phyloP scores from a whole-genome alignment of 495 filamentous ascomycete species.

The Penicillium egyptiacum region DNA sequence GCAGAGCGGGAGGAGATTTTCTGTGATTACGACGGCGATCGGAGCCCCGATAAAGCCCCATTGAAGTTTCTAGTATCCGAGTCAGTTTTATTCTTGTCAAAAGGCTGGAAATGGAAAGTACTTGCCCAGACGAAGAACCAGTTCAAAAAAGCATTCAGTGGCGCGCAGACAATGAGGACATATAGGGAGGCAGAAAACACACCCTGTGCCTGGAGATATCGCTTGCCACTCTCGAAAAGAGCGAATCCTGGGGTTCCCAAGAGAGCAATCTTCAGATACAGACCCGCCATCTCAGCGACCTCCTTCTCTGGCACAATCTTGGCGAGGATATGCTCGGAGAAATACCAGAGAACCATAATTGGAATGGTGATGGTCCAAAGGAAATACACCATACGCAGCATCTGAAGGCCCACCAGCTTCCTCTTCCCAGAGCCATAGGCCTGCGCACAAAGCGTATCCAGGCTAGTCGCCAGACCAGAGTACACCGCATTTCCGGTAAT shows the following conservation, averaged over 20 bases:
- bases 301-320: constrained; percentile 65
- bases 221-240: constrained; percentile 69
- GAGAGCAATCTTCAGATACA: constrained; percentile 65
- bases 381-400: constrained; percentile 68
- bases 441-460: constrained; percentile 76
- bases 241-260: constrained; percentile 70
- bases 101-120: constrained; percentile 4
- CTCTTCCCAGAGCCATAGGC: constrained; percentile 72
- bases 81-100: constrained; percentile 9
- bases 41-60: constrained; percentile 85
- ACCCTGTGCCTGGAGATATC: constrained; percentile 74
- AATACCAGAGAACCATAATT: constrained; percentile 64
- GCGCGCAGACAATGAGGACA: constrained; percentile 66
- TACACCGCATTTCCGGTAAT: constrained; percentile 74
- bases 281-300: constrained; percentile 62
- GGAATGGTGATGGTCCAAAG: constrained; percentile 64
- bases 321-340: constrained; percentile 57
- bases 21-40: constrained; percentile 76
- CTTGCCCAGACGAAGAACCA: constrained; percentile 73
- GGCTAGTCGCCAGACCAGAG: constrained; percentile 68
- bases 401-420: constrained; percentile 67
- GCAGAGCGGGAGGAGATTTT: constrained; percentile 74
- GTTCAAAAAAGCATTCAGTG: constrained; percentile 70
- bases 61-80: constrained; percentile 51
- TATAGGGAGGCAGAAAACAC: constrained; percentile 67